These are phyloP conservation scores for Phylloporus sp. DNA, from an alignment of 768 basidiomycete genomes.

Conservation along the genomic window DNA sequence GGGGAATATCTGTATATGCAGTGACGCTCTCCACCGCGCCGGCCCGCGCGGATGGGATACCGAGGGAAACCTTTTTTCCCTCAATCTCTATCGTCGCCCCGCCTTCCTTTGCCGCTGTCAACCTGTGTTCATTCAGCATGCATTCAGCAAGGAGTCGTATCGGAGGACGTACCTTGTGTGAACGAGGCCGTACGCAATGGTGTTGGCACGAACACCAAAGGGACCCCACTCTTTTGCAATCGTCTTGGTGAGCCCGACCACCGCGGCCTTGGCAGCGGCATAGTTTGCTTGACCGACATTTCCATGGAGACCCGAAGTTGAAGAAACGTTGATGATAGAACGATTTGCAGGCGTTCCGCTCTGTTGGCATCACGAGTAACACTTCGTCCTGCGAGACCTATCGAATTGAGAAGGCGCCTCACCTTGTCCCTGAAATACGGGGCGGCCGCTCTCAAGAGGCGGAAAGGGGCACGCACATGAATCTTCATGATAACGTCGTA, in stretches of 20 bases:
- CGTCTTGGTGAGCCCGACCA: slow-evolving; percentile 78
- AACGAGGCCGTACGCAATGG: slow-evolving; percentile 72
- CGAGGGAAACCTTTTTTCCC: slow-evolving; percentile 79
- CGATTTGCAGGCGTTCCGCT: slow-evolving; percentile 57
- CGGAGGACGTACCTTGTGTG: slow-evolving; percentile 54
- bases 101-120: slow-evolving; percentile 75
- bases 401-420: not conserved
- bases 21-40: slow-evolving; percentile 37
- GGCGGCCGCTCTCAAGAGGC: slow-evolving; percentile 77
- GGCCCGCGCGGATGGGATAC: slow-evolving; percentile 57
- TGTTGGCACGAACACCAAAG: slow-evolving; percentile 79
- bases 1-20: slow-evolving; percentile 50
- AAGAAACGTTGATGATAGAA: slow-evolving; percentile 78
- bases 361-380: slow-evolving; percentile 28
- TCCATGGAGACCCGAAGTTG: slow-evolving; percentile 77
- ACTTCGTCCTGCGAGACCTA: not conserved
- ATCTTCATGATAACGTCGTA: slow-evolving; percentile 81
- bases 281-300: slow-evolving; percentile 86
- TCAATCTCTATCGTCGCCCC: slow-evolving; percentile 73
- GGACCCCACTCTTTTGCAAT: slow-evolving; percentile 85
- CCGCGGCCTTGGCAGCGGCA: slow-evolving; percentile 72
- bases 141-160: not conserved
- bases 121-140: slow-evolving; percentile 33
- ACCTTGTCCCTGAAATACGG: slow-evolving; percentile 81
- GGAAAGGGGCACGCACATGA: slow-evolving; percentile 83